Conservation (phyloP, 2,329 filamentous ascomycete genomes). For the Akanthomyces muscarius region DNA sequence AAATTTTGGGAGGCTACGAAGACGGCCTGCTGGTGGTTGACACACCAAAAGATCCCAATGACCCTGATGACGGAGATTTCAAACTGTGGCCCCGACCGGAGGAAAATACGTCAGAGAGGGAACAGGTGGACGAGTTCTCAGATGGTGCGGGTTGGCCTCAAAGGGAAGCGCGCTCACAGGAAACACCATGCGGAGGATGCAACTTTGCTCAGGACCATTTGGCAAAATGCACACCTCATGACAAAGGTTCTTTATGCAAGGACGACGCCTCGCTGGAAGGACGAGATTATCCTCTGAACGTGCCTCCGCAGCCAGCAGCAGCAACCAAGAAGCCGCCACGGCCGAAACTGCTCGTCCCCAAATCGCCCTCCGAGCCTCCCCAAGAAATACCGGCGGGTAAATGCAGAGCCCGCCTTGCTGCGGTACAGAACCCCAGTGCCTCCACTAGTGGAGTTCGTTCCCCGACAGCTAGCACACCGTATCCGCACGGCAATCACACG, state of each 20-base stretch:
- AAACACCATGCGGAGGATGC: background rate
- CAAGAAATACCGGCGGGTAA: background rate
- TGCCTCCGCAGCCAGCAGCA: background rate
- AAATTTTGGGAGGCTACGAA: conserved; percentile 65
- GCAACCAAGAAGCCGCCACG: background rate
- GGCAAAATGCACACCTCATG: background rate
- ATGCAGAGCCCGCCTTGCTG: background rate
- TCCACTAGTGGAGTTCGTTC: background rate
- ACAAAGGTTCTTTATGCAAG: background rate
- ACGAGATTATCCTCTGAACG: background rate
- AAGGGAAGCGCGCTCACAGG: background rate
- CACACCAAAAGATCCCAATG: conserved; percentile 42
- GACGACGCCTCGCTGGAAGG: no score
- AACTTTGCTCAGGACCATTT: background rate
- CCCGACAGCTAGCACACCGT: background rate
- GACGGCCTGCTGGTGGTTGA: conserved; percentile 67
- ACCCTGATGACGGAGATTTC: conserved; percentile 23
- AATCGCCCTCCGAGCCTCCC: background rate
- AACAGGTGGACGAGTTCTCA: background rate
- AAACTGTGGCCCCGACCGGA: conserved; percentile 31
- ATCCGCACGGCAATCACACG: background rate
- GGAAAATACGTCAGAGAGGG: background rate
- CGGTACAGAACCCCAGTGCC: background rate
- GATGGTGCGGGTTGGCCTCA: background rate
- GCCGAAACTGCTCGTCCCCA: background rate